Evolutionary conservation across 306 rosid species (phyloP).

Genomic region (Oemleria cerasiformis): DNA sequence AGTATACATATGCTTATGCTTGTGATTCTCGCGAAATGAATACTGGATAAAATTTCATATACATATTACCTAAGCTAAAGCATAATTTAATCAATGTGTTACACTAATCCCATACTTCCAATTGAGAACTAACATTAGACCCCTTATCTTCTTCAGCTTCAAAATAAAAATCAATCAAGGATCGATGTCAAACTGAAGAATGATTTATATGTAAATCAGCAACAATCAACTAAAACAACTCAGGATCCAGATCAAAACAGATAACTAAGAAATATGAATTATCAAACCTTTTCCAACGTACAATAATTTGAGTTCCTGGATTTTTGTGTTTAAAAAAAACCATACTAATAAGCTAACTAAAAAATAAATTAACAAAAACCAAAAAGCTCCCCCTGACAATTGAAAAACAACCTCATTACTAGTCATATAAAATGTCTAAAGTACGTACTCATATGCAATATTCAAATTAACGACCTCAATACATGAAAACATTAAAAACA

Average conservation of each 20-base stretch:
- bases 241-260: not conserved
- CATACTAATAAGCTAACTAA: too few relatives aligned
- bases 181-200: not conserved
- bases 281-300: too few relatives aligned
- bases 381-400: too few relatives aligned
- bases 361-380: too few relatives aligned
- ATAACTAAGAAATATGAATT: not conserved
- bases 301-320: too few relatives aligned
- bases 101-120: not conserved
- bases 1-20: not conserved
- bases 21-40: not conserved
- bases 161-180: constrained; percentile 1
- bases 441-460: too few relatives aligned
- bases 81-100: not conserved
- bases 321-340: not conserved
- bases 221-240: not conserved
- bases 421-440: too few relatives aligned
- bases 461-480: too few relatives aligned
- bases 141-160: constrained; percentile 2
- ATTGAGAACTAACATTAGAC: not conserved
- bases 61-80: not conserved
- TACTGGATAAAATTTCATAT: not conserved
- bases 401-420: too few relatives aligned
- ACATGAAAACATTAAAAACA: too few relatives aligned
- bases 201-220: constrained; percentile 7